A percentile compares a stretch with the other conserved stretches of the same genome.
phyloP scores from a whole-genome alignment of 164 flowering plant genomes.

The Echeveria elegans region DNA sequence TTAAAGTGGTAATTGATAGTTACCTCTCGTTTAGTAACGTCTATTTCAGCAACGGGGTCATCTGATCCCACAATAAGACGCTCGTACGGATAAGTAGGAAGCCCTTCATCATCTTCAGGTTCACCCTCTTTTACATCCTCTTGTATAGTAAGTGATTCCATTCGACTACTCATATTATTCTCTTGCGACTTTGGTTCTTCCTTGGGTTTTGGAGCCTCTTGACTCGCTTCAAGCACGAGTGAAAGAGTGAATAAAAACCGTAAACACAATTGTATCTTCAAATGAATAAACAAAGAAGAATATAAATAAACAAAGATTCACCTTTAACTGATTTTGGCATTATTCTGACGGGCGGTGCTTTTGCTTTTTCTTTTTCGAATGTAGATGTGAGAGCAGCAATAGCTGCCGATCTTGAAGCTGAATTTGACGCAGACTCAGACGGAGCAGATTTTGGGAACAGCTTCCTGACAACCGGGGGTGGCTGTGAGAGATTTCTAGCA shows the following conservation, averaged over 20 bases:
- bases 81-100: conserved; percentile 67
- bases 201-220: conserved; percentile 33
- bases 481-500: conserved; percentile 90
- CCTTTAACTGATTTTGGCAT: conserved; percentile 57
- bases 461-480: conserved; percentile 88
- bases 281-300: background rate
- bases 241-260: background rate
- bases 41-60: conserved; percentile 80
- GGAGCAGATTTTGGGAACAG: conserved; percentile 77
- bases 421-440: conserved; percentile 48
- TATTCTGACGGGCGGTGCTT: conserved; percentile 27
- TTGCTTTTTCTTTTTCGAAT: conserved; percentile 42
- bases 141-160: conserved; percentile 55
- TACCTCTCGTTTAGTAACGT: conserved; percentile 95
- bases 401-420: conserved; percentile 57
- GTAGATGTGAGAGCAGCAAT: conserved; percentile 58
- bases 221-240: conserved; percentile 30
- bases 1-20: background rate
- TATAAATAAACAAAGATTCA: conserved; percentile 16
- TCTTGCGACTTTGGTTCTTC: conserved; percentile 37
- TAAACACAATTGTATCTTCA: background rate
- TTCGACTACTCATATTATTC: conserved; percentile 47
- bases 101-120: conserved; percentile 83
- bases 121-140: conserved; percentile 88
- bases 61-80: conserved; percentile 53